Percentiles rank a stretch among this genome's conserved stretches.
phyloP scores from a whole-genome alignment of 768 basidiomycete species.

The Crepidotus variabilis region DNA sequence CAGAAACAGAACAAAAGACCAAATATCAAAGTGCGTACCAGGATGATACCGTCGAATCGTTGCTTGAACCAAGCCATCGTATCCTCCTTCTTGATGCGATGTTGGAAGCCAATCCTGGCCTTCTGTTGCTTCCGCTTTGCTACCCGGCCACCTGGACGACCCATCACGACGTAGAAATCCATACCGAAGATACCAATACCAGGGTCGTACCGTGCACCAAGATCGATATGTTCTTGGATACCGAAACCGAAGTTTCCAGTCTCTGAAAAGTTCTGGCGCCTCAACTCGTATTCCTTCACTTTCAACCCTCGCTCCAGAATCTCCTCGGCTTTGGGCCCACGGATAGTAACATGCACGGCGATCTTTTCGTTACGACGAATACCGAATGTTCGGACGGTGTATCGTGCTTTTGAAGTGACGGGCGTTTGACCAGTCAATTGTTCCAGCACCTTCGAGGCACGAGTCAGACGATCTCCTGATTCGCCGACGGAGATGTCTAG shows the following conservation, averaged over 20 bases:
- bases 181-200: conserved; percentile 99
- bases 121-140: conserved; percentile 87
- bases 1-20: conserved; percentile 1
- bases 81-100: conserved; percentile 94
- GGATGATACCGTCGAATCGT: conserved; percentile 96
- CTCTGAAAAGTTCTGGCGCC: conserved; percentile 95
- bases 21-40: conserved; percentile 44
- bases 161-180: conserved; percentile 99
- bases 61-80: conserved; percentile 99
- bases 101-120: conserved; percentile 80
- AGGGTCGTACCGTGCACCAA: conserved; percentile 98
- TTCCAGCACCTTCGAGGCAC: conserved; percentile 98
- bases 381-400: conserved; percentile 98
- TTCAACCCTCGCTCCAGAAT: conserved; percentile 98
- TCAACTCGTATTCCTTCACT: conserved; percentile 99
- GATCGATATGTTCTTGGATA: conserved; percentile 98
- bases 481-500: conserved; percentile 99
- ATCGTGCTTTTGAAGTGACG: conserved; percentile 98
- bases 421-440: conserved; percentile 99
- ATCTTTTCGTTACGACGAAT: conserved; percentile 99
- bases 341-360: conserved; percentile 97
- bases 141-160: conserved; percentile 89
- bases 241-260: conserved; percentile 99
- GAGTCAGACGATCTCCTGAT: conserved; percentile 97
- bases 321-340: conserved; percentile 99